Conservation (phyloP, 2,329 filamentous ascomycete species). For the Didymosphaeria variabile region DNA sequence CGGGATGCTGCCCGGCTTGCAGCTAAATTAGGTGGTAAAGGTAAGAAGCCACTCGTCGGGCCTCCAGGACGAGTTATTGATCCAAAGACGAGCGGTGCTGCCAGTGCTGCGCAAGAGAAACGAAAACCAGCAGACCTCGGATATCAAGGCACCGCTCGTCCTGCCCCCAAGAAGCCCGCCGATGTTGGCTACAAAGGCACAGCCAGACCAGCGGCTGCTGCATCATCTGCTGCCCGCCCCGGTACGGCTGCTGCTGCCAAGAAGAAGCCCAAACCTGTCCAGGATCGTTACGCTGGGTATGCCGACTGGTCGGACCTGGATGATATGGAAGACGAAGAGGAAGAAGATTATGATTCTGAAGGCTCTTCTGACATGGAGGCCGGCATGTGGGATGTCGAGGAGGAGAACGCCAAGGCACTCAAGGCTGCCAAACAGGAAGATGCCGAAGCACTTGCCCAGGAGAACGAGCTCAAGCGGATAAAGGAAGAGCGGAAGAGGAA, state of each 20-base stretch:
- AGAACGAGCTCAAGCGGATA: conserved; percentile 46
- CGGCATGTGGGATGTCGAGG: conserved; percentile 75
- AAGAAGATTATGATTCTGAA: conserved; percentile 71
- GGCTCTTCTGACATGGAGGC: conserved; percentile 82
- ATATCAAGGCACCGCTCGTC: conserved; percentile 60
- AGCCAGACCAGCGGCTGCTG: conserved; percentile 36
- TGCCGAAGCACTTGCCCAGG: conserved; percentile 68
- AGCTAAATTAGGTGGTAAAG: conserved; percentile 49
- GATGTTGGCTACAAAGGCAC: conserved; percentile 51
- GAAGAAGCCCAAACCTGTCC: conserved; percentile 37
- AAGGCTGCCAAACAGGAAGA: conserved; percentile 73
- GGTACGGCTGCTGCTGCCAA: conserved; percentile 34
- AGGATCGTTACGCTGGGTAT: conserved; percentile 51
- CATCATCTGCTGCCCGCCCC: conserved; percentile 36
- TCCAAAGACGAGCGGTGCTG: conserved; percentile 32
- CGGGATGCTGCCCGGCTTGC: conserved; percentile 53
- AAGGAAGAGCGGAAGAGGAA: conserved; percentile 50
- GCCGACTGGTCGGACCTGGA: conserved; percentile 49
- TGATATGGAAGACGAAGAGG: conserved; percentile 58
- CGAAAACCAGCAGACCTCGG: conserved; percentile 50
- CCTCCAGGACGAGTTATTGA: conserved; percentile 25
- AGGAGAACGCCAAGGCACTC: conserved; percentile 73
- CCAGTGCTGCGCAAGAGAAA: conserved; percentile 42
- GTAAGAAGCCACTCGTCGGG: conserved; percentile 41
- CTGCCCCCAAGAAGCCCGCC: conserved; percentile 42